Evolutionary conservation across 2,329 filamentous ascomycete genomes (phyloP), one percentile per base, ranked within the genome.

Genomic region (Calonectria pteridis): DNA sequence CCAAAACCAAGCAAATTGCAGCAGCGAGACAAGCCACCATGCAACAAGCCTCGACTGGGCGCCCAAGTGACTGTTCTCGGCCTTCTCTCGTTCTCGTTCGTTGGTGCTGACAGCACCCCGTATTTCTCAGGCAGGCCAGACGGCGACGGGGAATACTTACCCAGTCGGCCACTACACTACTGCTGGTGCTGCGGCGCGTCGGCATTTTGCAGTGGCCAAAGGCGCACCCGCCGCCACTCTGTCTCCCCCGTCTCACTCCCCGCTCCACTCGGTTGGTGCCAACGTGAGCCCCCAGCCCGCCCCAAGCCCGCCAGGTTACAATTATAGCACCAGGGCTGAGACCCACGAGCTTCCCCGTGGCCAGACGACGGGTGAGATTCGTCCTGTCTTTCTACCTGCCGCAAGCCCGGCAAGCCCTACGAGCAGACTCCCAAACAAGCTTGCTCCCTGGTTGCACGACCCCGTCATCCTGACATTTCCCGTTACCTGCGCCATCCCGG

Each of bases 251-350:
- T 46, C 59, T 64, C 40, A 64, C 55, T 64, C 28, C n/a, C 37
- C 59, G 40, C 37, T 49, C 59, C 37, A 46, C 59, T 49, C 10
- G 18, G 18, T 40, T 64, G 37, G 40, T 49, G 59, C 59, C 59
- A 64, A 49, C 59, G 59, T 64, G 59, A 64, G 59, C 33, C 58
- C 59, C 59, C 59, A 64, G 59, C 59, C 37, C 35, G 55, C 43
- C 37, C 49, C 66, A 51, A 75, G 63, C 73, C 74, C 59, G 63
- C 64, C 50, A 73, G 37, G 77, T 75, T 68, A 65, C 77, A 80
- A 78, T 77, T 77, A 78, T 79, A 80, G 78, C 69, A 79, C 58
- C 63, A 59, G 66, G 76, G 69, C 69, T 73, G 72, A 71, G 71
- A 73, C 72, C 53, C 68, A 50, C 64, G 35, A 55, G 46, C 55